Conservation (phyloP, 306 rosid genomes). For the Inga leiocalycina region DNA sequence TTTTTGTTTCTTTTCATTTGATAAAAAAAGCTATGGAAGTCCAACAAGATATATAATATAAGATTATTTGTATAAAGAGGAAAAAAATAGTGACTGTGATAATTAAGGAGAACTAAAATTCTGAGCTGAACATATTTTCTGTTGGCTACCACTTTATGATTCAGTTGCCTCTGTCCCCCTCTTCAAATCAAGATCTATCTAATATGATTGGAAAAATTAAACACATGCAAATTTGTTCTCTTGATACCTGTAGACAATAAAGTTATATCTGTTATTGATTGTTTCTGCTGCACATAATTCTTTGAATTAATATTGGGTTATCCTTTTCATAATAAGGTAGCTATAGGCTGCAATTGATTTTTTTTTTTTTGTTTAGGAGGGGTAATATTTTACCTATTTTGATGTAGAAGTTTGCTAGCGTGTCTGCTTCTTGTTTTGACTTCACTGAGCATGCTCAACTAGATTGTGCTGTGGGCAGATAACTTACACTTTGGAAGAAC, state of each 20-base stretch:
- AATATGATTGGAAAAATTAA: background rate
- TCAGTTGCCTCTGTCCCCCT: background rate
- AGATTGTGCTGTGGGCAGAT: slow-evolving; percentile 60
- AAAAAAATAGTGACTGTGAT: background rate
- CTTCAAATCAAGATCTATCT: slow-evolving; percentile 3
- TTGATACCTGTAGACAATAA: background rate
- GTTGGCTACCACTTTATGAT: background rate
- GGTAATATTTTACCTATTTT: background rate
- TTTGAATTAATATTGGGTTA: background rate
- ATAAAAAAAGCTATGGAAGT: slow-evolving; percentile 14
- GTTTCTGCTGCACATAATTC: background rate
- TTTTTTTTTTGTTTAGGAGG: slow-evolving; percentile 3
- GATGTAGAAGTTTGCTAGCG: slow-evolving; percentile 9
- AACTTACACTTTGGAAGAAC: slow-evolving; percentile 72
- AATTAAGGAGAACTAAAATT: background rate
- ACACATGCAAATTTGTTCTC: background rate
- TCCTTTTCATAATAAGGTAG: background rate
- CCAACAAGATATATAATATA: background rate
- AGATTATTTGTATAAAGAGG: background rate
- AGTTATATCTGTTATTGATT: background rate
- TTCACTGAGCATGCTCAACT: slow-evolving; percentile 7
- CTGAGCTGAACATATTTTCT: slow-evolving; percentile 1
- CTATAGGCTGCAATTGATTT: background rate
- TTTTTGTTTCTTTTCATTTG: slow-evolving; percentile 18
- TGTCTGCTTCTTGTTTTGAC: slow-evolving; percentile 7